A percentile compares a stretch with the other conserved stretches of the same genome.
These are phyloP conservation scores for Pleodorina starrii DNA, from an alignment of 139 green algal species.

Conservation along the genomic window DNA sequence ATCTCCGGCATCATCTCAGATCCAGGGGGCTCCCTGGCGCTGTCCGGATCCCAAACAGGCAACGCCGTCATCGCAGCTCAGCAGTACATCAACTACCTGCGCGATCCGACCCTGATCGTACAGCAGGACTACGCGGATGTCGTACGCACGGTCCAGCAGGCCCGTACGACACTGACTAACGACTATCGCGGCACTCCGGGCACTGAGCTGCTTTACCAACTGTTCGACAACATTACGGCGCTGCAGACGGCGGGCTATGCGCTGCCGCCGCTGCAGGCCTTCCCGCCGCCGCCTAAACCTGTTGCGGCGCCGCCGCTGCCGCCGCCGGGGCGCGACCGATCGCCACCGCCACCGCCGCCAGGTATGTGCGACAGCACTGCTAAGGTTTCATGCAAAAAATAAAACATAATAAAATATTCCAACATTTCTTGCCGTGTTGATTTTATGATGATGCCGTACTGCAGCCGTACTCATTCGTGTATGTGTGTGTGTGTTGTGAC, in stretches of 20 bases:
- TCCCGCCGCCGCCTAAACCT: not conserved
- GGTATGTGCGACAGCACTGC: not conserved
- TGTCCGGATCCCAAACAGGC: not conserved
- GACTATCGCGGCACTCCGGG: not conserved
- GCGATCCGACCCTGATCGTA: not conserved
- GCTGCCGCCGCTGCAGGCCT: not conserved
- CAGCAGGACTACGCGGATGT: not conserved
- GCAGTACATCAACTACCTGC: not conserved
- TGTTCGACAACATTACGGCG: not conserved
- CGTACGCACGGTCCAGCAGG: not conserved
- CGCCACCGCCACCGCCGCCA: not conserved
- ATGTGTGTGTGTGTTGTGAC: no score
- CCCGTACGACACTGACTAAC: not conserved
- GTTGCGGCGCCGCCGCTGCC: not conserved
- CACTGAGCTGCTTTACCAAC: not conserved
- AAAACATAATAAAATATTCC: not conserved
- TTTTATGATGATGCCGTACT: not conserved
- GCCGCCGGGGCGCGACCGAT: not conserved
- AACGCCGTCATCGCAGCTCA: constrained; percentile 28
- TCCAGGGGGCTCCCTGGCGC: not conserved
- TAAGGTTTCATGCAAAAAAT: not conserved
- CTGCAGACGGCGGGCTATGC: not conserved
- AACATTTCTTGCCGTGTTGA: not conserved
- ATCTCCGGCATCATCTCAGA: not conserved
- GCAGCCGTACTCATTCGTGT: no score